phyloP scores from a whole-genome alignment of 1,139 yeast species.

The Nakaseomyces uthaithaninus region DNA sequence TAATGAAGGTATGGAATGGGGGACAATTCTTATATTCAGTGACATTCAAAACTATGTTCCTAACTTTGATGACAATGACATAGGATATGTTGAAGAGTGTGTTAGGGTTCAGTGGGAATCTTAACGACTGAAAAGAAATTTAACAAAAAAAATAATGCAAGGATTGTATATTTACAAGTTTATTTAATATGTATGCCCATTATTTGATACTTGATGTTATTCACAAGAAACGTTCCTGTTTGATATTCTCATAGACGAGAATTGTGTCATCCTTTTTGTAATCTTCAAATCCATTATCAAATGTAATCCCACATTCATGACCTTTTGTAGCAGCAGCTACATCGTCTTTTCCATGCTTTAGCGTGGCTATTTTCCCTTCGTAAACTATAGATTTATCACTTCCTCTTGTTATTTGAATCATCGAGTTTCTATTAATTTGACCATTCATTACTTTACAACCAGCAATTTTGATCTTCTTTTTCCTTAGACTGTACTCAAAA shows the following conservation, averaged over 20 bases:
- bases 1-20: conserved; percentile 93
- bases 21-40: conserved; percentile 80
- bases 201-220: too few relatives aligned
- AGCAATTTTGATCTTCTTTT: conserved; percentile 56
- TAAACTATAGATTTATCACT: conserved; percentile 43
- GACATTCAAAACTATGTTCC: conserved; percentile 67
- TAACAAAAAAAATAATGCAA: background rate
- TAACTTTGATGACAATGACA: conserved; percentile 49
- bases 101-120: conserved; percentile 94
- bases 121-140: conserved; percentile 9
- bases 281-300: conserved; percentile 56
- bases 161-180: conserved; percentile 5
- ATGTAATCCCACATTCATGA: conserved; percentile 79
- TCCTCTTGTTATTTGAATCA: conserved; percentile 56
- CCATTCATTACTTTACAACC: conserved; percentile 86
- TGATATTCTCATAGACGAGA: conserved; percentile 64
- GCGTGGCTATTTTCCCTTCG: conserved; percentile 61
- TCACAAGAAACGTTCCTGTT: conserved; percentile 53
- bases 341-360: conserved; percentile 80
- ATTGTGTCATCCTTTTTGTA: conserved; percentile 71
- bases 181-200: conserved; percentile 7
- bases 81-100: conserved; percentile 84
- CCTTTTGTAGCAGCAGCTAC: conserved; percentile 74
- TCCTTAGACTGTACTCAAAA: conserved; percentile 55
- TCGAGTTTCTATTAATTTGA: conserved; percentile 47